phyloP scores from a whole-genome alignment of 805 yeast species.

The Kazachstania kunashirensis region DNA sequence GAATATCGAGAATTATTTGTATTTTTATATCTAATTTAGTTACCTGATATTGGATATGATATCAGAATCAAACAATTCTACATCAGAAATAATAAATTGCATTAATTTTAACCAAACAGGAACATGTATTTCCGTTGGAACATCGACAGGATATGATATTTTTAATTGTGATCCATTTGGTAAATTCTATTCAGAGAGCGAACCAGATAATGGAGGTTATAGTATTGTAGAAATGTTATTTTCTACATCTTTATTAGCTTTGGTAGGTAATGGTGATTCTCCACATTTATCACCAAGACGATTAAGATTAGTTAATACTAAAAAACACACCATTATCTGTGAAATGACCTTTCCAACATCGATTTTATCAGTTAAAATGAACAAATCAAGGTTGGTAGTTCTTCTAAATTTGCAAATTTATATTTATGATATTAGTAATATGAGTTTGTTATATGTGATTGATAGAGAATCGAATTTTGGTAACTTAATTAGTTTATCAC shows the following conservation, averaged over 20 bases:
- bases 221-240: constrained; percentile 67
- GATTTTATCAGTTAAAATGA: constrained; percentile 52
- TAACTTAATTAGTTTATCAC: constrained; percentile 47
- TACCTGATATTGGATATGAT: too few relatives aligned
- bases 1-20: too few relatives aligned
- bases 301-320: constrained; percentile 71
- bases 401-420: constrained; percentile 54
- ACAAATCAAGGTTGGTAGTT: constrained; percentile 54
- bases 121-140: constrained; percentile 60
- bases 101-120: constrained; percentile 68
- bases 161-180: constrained; percentile 63
- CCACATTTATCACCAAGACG: constrained; percentile 67
- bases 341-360: constrained; percentile 59
- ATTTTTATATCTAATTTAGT: too few relatives aligned
- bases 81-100: constrained; percentile 31
- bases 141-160: constrained; percentile 51
- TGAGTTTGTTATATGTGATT: constrained; percentile 43
- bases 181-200: constrained; percentile 35
- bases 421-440: constrained; percentile 61
- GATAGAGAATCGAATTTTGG: not conserved
- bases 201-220: constrained; percentile 37
- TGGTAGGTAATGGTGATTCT: constrained; percentile 63
- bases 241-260: constrained; percentile 56
- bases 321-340: constrained; percentile 47
- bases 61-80: not conserved